Conservation (phyloP, 169 alveolate genomes). For the Perkinsus olseni region DNA sequence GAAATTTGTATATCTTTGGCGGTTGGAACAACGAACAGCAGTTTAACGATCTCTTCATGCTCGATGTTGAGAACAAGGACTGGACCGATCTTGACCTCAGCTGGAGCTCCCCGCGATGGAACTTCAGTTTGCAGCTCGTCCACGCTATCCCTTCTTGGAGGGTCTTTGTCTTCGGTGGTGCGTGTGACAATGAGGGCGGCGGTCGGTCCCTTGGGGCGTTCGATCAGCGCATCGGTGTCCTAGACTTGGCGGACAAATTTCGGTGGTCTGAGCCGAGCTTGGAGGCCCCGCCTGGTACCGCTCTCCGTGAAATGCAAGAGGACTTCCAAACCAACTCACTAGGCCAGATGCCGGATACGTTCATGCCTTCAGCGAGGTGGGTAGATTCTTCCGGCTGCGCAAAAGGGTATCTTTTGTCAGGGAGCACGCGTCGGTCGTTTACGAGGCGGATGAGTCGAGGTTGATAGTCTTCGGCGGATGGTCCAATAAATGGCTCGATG, state of each 20-base stretch:
- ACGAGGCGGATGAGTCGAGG: constrained; percentile 69
- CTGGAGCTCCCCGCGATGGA: constrained; percentile 79
- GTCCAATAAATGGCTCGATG: constrained; percentile 84
- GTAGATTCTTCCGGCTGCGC: neutral
- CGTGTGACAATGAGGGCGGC: constrained; percentile 72
- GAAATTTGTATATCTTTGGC: constrained; percentile 60
- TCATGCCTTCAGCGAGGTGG: neutral
- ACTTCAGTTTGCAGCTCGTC: constrained; percentile 72
- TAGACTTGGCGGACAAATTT: constrained; percentile 36
- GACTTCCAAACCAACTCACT: neutral
- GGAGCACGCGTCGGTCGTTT: constrained; percentile 79
- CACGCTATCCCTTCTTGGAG: constrained; percentile 87
- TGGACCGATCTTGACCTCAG: constrained; percentile 77
- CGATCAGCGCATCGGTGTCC: constrained; percentile 4
- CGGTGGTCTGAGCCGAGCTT: constrained; percentile 13
- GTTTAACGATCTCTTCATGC: constrained; percentile 66
- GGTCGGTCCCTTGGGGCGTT: constrained; percentile 30
- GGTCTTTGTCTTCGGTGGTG: constrained; percentile 85
- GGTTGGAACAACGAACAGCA: constrained; percentile 82
- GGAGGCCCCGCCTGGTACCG: neutral
- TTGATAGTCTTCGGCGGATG: constrained; percentile 84
- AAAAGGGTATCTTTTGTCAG: constrained; percentile 17
- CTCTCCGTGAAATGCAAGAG: neutral
- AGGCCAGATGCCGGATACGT: neutral
- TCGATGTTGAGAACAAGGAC: constrained; percentile 69